Conservation (phyloP, 225 moss, liverwort and hornwort species). For the Anthoceros angustus region DNA sequence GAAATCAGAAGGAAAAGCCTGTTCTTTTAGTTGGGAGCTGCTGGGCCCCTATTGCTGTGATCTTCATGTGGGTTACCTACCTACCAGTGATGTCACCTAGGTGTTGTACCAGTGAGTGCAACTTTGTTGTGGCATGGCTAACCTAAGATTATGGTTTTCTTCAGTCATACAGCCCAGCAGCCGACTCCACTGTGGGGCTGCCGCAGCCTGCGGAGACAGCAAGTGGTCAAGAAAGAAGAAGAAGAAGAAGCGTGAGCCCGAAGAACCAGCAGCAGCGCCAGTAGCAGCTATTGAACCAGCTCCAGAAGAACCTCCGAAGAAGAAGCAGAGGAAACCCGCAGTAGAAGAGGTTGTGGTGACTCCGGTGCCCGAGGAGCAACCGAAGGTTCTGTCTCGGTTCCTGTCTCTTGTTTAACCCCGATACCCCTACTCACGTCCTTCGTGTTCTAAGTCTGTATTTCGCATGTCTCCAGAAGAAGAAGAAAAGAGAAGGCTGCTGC, state of each 20-base stretch:
- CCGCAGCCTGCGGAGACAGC: slow-evolving; percentile 8
- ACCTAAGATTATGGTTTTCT: not conserved
- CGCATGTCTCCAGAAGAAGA: too few species aligned
- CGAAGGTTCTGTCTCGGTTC: too few species aligned
- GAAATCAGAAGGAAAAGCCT: not conserved
- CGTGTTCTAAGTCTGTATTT: too few species aligned
- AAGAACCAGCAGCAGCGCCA: not conserved
- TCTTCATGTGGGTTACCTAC: too few species aligned
- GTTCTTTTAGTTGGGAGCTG: not conserved
- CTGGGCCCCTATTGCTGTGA: too few species aligned
- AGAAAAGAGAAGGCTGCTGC: too few species aligned
- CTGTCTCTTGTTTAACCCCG: too few species aligned
- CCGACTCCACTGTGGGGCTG: slow-evolving; percentile 33
- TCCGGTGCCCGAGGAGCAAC: too few species aligned
- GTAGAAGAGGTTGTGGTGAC: slow-evolving; percentile 15
- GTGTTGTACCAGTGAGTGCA: not conserved
- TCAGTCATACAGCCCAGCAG: slow-evolving; percentile 53
- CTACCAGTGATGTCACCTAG: not conserved
- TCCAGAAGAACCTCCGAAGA: slow-evolving; percentile 5
- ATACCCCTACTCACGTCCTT: too few species aligned
- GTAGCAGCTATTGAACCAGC: slow-evolving; percentile 18
- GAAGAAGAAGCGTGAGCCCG: slow-evolving; percentile 3
- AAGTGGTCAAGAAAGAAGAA: not conserved
- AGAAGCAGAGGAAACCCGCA: slow-evolving; percentile 11
- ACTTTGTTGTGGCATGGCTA: not conserved